Base-by-base conservation (phyloP, 1,139 yeast species). In the Sporopachydermia cereana region DNA sequence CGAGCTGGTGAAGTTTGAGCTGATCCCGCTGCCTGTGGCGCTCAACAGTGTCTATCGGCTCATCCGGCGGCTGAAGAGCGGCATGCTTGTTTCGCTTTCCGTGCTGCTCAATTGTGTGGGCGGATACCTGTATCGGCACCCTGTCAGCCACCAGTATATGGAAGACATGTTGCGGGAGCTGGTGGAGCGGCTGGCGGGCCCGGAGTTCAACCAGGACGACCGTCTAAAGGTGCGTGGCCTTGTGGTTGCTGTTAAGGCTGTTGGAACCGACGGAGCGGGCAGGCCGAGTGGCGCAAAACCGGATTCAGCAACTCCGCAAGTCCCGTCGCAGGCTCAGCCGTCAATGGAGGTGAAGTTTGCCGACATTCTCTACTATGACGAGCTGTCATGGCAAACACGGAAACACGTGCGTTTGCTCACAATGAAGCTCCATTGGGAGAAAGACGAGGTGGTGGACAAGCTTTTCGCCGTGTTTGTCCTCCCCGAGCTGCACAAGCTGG, bases 21-120 rank as follows among this genome's bases (percentile, higher is more conserved):
- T 86, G 52, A 68, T 88, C n/a, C 93, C 95, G 0, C 66, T 69
- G 20, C 82, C 76, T 59, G 69, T 81, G 46, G 69, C 81, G 3
- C 83, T 86, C 58, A 91, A 86, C 59, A 82, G 78, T 56, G 72
- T 83, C 46, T 68, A 83, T 50, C 63, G 69, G 1, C 62, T 82
- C 50, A 74, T 81, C 1, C 50, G 75, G 47, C 71, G 73, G 48
- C 60, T 83, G 45, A 64, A 71, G n/a, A 68, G 67, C 41, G 74
- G 74, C 51, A 82, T 81, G 54, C 70, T 83, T 47, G 93, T 83
- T 54, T 72, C 81, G 12, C 62, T 84, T 45, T 68, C 76, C 5
- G 70, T 80, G 7, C 65, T 86, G 45, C 79, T 85, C 55, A 95
- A 88, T 55, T 70, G 76, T 44, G 74, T 86, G 54, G 96, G 96